phyloP scores from a whole-genome alignment of 495 filamentous ascomycete genomes.

The Daldinia childiae region DNA sequence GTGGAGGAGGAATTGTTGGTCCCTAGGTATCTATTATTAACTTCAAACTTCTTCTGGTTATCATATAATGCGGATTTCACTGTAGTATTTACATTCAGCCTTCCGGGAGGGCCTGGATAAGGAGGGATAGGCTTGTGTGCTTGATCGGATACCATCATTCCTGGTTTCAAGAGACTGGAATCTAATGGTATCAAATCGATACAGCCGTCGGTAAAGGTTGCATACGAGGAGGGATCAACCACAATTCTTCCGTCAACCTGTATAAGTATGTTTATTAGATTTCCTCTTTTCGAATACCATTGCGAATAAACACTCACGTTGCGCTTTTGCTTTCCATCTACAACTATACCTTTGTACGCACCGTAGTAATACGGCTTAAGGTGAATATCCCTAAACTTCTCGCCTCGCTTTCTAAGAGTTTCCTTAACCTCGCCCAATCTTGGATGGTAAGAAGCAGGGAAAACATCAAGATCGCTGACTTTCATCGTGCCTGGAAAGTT shows the following conservation, averaged over 20 bases:
- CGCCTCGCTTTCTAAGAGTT: slow-evolving; percentile 57
- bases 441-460: slow-evolving; percentile 66
- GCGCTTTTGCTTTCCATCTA: slow-evolving; percentile 43
- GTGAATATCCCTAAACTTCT: slow-evolving; percentile 54
- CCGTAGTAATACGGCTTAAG: slow-evolving; percentile 71
- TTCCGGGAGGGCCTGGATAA: neutral
- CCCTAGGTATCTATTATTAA: neutral
- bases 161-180: slow-evolving; percentile 22
- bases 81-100: neutral
- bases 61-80: neutral
- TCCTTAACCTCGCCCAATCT: slow-evolving; percentile 53
- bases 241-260: slow-evolving; percentile 42
- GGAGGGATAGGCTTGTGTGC: slow-evolving; percentile 2
- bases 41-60: neutral
- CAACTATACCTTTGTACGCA: slow-evolving; percentile 62
- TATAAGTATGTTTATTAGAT: neutral
- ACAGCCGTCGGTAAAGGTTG: slow-evolving; percentile 20
- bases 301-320: slow-evolving; percentile 2
- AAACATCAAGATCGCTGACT: slow-evolving; percentile 64
- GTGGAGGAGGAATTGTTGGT: neutral
- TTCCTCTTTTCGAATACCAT: neutral
- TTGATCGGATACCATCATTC: slow-evolving; percentile 21
- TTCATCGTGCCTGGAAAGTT: slow-evolving; percentile 65
- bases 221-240: slow-evolving; percentile 33
- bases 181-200: slow-evolving; percentile 19